A percentile compares a stretch with the other conserved stretches of the same genome.
These are phyloP conservation scores for Beta corolliflora DNA, from an alignment of 179 eudicot species.

Conservation along the genomic window DNA sequence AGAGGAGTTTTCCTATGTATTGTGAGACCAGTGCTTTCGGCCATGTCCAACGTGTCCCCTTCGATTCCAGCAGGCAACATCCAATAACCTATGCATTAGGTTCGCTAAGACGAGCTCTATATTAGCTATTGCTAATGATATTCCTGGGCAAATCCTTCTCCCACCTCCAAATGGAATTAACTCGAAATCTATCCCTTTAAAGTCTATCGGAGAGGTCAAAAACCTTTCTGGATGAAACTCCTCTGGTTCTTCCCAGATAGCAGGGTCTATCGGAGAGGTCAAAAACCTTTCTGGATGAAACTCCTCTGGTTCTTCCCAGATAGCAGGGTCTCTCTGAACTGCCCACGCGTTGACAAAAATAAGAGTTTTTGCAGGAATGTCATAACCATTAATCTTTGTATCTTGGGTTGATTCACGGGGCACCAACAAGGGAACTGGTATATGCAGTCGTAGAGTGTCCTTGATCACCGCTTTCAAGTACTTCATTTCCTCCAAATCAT, in stretches of 20 bases:
- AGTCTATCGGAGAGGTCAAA: too few species aligned
- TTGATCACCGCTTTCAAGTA: slow-evolving; percentile 48
- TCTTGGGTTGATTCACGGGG: slow-evolving; percentile 37
- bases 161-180: slow-evolving; percentile 40
- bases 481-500: slow-evolving; percentile 37
- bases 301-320: slow-evolving; percentile 33
- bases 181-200: slow-evolving; percentile 27
- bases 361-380: slow-evolving; percentile 16
- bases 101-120: slow-evolving; percentile 35
- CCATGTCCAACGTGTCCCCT: slow-evolving; percentile 29
- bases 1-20: slow-evolving; percentile 27
- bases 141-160: slow-evolving; percentile 38
- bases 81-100: slow-evolving; percentile 32
- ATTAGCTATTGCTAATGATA: slow-evolving; percentile 24
- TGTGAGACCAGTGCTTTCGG: slow-evolving; percentile 27
- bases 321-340: slow-evolving; percentile 26
- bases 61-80: slow-evolving; percentile 24
- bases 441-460: slow-evolving; percentile 47
- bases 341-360: slow-evolving; percentile 30
- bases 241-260: too few species aligned
- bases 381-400: slow-evolving; percentile 27
- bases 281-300: slow-evolving; percentile 39
- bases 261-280: not conserved
- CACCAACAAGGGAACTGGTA: slow-evolving; percentile 42
- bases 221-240: too few species aligned